Conservation (phyloP, 2,329 filamentous ascomycete genomes). For the Delphinella strobiligena region DNA sequence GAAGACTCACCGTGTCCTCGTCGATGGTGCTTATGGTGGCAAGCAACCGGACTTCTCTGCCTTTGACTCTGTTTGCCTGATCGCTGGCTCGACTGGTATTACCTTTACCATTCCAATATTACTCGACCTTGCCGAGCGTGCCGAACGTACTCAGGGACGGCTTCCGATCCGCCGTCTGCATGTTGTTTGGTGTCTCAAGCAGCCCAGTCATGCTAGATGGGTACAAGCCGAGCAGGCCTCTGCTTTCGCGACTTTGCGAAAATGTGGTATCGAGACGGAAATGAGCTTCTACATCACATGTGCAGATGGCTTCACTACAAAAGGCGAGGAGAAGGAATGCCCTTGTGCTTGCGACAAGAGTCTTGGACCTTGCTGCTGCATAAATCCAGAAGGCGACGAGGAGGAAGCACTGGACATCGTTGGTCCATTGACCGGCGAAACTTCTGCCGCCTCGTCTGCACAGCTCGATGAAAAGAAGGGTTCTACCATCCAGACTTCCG, state of each 20-base stretch:
- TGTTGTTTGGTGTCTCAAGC: conserved; percentile 17
- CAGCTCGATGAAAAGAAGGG: neutral
- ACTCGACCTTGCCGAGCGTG: conserved; percentile 15
- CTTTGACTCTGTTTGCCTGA: conserved; percentile 16
- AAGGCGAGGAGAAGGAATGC: conserved; percentile 12
- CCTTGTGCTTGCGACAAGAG: conserved; percentile 15
- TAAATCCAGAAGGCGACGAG: neutral
- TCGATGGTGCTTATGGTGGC: conserved; percentile 17
- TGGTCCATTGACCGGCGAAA: conserved; percentile 1
- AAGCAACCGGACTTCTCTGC: conserved; percentile 15
- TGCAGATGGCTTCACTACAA: conserved; percentile 13
- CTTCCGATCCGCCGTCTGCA: conserved; percentile 14
- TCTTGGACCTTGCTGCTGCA: neutral
- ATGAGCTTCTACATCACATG: conserved; percentile 15
- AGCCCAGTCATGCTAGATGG: conserved; percentile 13
- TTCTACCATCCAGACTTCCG: neutral
- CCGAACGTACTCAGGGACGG: conserved; percentile 7
- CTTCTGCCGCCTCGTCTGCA: neutral
- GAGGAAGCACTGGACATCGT: conserved; percentile 1
- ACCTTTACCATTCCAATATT: conserved; percentile 17
- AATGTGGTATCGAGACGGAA: conserved; percentile 11
- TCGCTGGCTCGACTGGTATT: conserved; percentile 18
- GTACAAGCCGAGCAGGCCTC: conserved; percentile 12
- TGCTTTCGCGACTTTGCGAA: conserved; percentile 11
- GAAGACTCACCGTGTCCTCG: conserved; percentile 7